Evolutionary conservation across 371 early-diverging fungal genomes (phyloP).

Genomic region (Apophysomyces sp.): DNA sequence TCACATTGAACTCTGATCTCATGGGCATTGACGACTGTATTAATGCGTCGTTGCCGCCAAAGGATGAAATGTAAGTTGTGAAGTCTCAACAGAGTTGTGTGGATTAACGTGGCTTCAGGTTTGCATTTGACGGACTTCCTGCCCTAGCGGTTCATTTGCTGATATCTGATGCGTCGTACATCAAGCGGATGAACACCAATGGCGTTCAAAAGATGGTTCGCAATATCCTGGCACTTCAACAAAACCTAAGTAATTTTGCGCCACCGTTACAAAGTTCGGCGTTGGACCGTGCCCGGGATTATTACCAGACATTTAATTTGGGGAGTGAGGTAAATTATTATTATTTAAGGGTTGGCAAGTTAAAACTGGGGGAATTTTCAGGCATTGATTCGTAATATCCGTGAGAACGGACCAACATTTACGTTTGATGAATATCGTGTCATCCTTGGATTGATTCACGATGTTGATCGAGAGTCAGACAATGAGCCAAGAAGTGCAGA

Average conservation of each 20-base stretch:
- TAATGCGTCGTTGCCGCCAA: constrained; percentile 58
- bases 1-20: constrained; percentile 76
- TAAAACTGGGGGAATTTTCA: neutral
- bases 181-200: constrained; percentile 68
- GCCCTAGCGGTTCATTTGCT: constrained; percentile 72
- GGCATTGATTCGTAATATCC: constrained; percentile 39
- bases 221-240: constrained; percentile 83
- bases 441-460: constrained; percentile 43
- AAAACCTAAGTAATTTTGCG: constrained; percentile 82
- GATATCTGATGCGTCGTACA: constrained; percentile 68
- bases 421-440: constrained; percentile 52
- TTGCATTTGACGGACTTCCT: constrained; percentile 84
- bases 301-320: constrained; percentile 70
- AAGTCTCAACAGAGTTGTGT: too few species aligned
- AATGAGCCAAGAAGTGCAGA: constrained; percentile 14
- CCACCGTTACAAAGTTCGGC: constrained; percentile 62
- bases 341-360: neutral
- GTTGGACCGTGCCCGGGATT: constrained; percentile 70
- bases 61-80: constrained; percentile 56
- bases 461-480: constrained; percentile 29
- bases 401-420: constrained; percentile 43
- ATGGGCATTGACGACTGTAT: constrained; percentile 76
- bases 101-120: too few species aligned
- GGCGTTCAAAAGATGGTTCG: constrained; percentile 82
- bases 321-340: constrained; percentile 52